Evolutionary conservation across 768 basidiomycete species (phyloP), one percentile per base, ranked within the genome.

Genomic region (Mycena latifolia): DNA sequence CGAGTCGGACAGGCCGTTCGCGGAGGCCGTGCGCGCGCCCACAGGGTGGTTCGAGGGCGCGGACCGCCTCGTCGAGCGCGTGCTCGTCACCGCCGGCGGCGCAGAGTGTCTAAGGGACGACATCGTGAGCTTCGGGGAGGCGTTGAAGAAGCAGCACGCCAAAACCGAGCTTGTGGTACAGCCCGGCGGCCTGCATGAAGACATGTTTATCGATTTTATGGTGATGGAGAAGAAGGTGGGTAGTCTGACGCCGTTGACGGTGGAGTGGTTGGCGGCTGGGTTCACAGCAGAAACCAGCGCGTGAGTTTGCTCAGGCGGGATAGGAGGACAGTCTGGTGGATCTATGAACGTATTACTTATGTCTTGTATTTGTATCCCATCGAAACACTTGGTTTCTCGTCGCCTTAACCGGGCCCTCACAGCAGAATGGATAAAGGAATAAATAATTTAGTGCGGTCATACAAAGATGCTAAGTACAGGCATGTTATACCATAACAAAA

Each of bases 1-100:
- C 22, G 68, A 75, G 24, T 54, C 67, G 15, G 70, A 74, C n/a
- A 68, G 70, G 10, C 60, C 72, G 17, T 82, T 80, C 53, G 63
- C 74, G 27, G 79, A 83, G 37, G 71, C 79, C 3, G 66, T 63
- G 18, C 66, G 66, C 17, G 76, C 79, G 3, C 77, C 78, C 22
- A 72, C 74, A 9, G 71, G 63, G 18, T 82, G 79, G 80, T 81
- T 80, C 60, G 69, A 69, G 5, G 75, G 77, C 2, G 62, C 77
- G 1, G 76, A 77, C 6, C 70, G 50, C 15, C 63, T 80, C 17
- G 78, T 80, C 2, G 70, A 73, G 14, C 75, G 78, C 25, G 69
- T 82, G 7, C 68, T 81, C 25, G 73, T 84, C 37, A 82, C 79
- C 5, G 77, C 73, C 10, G 81, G 82, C 3, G 72, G 74, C 24